Evolutionary conservation across 2,329 filamentous ascomycete genomes (phyloP).

Genomic region (Metarhizium brunneum): DNA sequence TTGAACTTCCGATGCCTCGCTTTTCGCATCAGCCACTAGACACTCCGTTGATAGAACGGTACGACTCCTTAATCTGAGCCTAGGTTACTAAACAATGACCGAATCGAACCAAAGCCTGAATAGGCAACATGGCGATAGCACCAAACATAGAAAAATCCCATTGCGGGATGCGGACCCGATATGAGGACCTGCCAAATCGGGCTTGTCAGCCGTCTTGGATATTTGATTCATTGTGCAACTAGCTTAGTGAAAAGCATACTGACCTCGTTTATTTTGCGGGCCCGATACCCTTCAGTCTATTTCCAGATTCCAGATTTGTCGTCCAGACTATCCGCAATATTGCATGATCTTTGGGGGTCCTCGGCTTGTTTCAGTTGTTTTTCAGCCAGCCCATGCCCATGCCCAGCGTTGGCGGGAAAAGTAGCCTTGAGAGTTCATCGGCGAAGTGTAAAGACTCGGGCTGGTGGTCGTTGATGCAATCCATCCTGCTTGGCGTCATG

Average conservation of each 20-base stretch:
- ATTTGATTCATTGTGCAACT: not conserved
- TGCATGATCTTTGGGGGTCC: too few relatives aligned
- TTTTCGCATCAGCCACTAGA: too few relatives aligned
- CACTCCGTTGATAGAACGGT: not conserved
- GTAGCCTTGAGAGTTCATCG: too few relatives aligned
- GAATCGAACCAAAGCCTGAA: not conserved
- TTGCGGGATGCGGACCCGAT: not conserved
- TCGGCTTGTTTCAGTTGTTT: too few relatives aligned
- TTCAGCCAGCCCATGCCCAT: too few relatives aligned
- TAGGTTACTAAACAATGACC: not conserved
- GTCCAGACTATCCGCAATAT: too few relatives aligned
- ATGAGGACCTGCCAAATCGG: not conserved
- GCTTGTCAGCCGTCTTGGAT: not conserved
- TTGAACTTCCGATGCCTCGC: not conserved
- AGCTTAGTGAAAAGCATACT: not conserved
- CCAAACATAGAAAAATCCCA: not conserved
- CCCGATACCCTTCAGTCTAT: not conserved
- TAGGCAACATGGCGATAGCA: not conserved
- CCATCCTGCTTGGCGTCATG: too few relatives aligned
- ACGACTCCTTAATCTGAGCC: not conserved
- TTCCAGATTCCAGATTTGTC: too few relatives aligned
- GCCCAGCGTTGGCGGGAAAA: too few relatives aligned
- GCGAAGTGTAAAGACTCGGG: too few relatives aligned
- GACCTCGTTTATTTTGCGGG: not conserved
- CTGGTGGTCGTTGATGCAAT: too few relatives aligned